A percentile compares a stretch with the other conserved stretches of the same genome.
These are phyloP conservation scores for Diaporthe citri DNA, from an alignment of 2,329 filamentous ascomycete genomes.

Conservation along the genomic window DNA sequence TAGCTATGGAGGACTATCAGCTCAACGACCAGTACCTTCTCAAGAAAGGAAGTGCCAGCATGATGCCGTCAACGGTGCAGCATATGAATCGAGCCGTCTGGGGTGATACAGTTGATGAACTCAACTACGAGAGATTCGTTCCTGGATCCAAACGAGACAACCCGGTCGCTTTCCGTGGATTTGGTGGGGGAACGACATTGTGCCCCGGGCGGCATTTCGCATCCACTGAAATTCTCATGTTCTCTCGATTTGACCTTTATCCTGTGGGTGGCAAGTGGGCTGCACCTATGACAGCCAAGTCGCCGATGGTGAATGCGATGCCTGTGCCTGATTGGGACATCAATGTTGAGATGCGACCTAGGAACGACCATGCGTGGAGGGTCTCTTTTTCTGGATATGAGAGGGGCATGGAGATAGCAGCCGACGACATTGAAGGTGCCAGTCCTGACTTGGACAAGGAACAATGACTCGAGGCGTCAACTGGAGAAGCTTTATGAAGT, in stretches of 20 bases:
- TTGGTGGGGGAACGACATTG: constrained; percentile 4
- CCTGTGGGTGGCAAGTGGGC: constrained; percentile 22
- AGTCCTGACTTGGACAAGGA: neutral
- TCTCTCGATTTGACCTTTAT: constrained; percentile 14
- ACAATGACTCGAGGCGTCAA: no score
- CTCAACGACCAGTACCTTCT: constrained; percentile 36
- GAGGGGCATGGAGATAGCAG: constrained; percentile 25
- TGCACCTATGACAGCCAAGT: constrained; percentile 10
- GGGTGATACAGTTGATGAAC: constrained; percentile 6
- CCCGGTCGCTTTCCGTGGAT: constrained; percentile 18
- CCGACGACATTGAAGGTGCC: constrained; percentile 6
- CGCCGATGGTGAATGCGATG: constrained; percentile 22
- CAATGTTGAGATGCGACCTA: neutral
- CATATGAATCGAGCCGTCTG: neutral
- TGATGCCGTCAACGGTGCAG: constrained; percentile 17
- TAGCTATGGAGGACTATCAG: constrained; percentile 30
- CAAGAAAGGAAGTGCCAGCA: constrained; percentile 37
- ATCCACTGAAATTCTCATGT: constrained; percentile 29
- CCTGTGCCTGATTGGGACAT: constrained; percentile 22
- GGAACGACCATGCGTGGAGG: neutral
- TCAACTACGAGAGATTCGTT: constrained; percentile 25
- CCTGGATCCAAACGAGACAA: neutral
- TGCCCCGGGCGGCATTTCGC: constrained; percentile 27
- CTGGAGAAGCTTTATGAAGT: neutral
- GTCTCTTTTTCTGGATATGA: constrained; percentile 28